Conservation (phyloP, 371 early-diverging fungal species). For the Thermomucor indicae-seudaticae region DNA sequence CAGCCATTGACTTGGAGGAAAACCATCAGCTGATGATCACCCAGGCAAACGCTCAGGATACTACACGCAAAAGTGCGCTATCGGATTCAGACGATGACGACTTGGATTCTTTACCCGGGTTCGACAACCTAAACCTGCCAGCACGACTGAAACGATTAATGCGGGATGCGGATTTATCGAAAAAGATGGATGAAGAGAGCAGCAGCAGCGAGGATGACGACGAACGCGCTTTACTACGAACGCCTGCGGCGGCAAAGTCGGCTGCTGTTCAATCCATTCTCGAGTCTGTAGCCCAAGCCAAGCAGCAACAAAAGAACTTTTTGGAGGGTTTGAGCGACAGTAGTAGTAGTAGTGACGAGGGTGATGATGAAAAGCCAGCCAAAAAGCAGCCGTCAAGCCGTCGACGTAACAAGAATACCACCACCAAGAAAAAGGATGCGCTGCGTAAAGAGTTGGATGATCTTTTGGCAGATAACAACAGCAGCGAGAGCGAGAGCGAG, state of each 20-base stretch:
- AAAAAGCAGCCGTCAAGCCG: neutral
- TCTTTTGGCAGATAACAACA: neutral
- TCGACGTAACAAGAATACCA: neutral
- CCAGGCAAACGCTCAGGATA: too few species aligned
- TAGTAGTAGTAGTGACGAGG: slow-evolving; percentile 1
- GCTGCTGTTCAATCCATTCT: slow-evolving; percentile 8
- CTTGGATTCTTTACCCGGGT: neutral
- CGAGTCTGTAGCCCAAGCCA: neutral
- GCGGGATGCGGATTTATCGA: slow-evolving; percentile 6
- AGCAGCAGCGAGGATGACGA: slow-evolving; percentile 8
- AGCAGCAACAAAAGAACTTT: neutral
- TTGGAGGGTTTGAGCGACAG: neutral
- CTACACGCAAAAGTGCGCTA: too few species aligned
- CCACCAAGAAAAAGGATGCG: neutral
- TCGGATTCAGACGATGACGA: slow-evolving; percentile 19
- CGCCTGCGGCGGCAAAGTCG: slow-evolving; percentile 12
- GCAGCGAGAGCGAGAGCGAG: neutral
- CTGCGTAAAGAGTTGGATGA: neutral
- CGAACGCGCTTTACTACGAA: slow-evolving; percentile 8
- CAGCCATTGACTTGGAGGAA: too few species aligned
- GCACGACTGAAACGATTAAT: slow-evolving; percentile 11
- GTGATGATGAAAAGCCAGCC: neutral
- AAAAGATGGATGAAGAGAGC: neutral
- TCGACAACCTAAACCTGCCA: slow-evolving; percentile 14
- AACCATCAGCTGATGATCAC: too few species aligned